Conservation (phyloP, 768 basidiomycete species). For the Suillus bovinus region DNA sequence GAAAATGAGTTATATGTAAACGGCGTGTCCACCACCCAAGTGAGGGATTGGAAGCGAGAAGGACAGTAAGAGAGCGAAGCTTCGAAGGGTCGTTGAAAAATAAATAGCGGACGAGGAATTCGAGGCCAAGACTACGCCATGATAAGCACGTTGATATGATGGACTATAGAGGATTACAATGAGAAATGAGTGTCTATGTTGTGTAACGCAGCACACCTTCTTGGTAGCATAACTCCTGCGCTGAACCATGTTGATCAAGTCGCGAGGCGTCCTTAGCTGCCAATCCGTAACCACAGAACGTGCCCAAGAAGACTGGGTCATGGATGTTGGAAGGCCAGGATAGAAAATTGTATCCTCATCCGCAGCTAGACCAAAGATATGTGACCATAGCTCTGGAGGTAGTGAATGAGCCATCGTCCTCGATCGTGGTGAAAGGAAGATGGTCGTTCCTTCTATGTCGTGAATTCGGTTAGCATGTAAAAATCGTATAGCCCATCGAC, state of each 20-base stretch:
- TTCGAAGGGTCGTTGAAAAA: conserved; percentile 64
- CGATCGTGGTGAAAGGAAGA: neutral
- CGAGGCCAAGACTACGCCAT: conserved; percentile 61
- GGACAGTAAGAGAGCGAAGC: conserved; percentile 49
- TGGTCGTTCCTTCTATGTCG: neutral
- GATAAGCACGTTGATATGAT: conserved; percentile 67
- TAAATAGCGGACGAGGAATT: conserved; percentile 68
- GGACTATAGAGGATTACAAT: conserved; percentile 40
- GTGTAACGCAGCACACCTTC: conserved; percentile 47
- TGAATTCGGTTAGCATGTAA: neutral
- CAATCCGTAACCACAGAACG: conserved; percentile 48
- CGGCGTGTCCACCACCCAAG: conserved; percentile 73
- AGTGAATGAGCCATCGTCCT: conserved; percentile 39
- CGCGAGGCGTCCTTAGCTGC: conserved; percentile 59
- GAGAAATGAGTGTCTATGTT: neutral
- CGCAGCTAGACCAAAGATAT: conserved; percentile 70
- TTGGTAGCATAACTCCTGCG: conserved; percentile 63
- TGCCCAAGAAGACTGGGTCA: conserved; percentile 69
- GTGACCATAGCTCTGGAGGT: conserved; percentile 68
- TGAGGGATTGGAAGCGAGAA: conserved; percentile 51
- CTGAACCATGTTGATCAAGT: conserved; percentile 58
- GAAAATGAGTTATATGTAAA: conserved; percentile 66
- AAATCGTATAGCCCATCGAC: neutral
- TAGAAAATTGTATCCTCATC: conserved; percentile 72
- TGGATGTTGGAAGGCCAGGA: conserved; percentile 56